Conservation (phyloP, 805 yeast genomes). For the Candida krabiensis region DNA sequence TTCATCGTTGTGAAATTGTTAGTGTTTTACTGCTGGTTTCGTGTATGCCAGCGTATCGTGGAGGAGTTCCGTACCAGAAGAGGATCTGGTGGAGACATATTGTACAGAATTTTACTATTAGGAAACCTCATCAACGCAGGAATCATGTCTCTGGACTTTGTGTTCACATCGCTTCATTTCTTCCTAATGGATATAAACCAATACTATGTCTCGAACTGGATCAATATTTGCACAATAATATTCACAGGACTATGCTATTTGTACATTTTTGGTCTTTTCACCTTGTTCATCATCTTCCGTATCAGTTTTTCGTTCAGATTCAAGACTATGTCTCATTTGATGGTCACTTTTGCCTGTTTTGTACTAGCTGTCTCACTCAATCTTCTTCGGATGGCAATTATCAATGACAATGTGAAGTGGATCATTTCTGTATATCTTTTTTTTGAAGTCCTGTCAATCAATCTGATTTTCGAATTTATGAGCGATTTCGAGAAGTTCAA, state of each 20-base stretch:
- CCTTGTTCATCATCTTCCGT: slow-evolving; percentile 40
- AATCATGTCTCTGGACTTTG: slow-evolving; percentile 7
- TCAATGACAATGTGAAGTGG: slow-evolving; percentile 46
- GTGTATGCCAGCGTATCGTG: slow-evolving; percentile 14
- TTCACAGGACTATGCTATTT: slow-evolving; percentile 31
- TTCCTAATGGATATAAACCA: not conserved
- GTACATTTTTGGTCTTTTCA: slow-evolving; percentile 32
- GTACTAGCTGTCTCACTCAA: slow-evolving; percentile 36
- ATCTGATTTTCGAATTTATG: slow-evolving; percentile 68
- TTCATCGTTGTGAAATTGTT: slow-evolving; percentile 42
- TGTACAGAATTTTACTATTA: slow-evolving; percentile 5
- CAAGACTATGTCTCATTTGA: slow-evolving; percentile 48
- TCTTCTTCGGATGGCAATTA: slow-evolving; percentile 24
- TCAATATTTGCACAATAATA: slow-evolving; percentile 30
- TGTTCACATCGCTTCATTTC: slow-evolving; percentile 8
- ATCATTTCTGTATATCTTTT: slow-evolving; percentile 47
- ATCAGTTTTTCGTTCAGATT: slow-evolving; percentile 46
- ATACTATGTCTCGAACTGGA: slow-evolving; percentile 24
- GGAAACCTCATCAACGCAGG: slow-evolving; percentile 9
- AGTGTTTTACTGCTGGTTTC: slow-evolving; percentile 50
- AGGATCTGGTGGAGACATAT: slow-evolving; percentile 3
- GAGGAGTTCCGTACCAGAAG: slow-evolving; percentile 8
- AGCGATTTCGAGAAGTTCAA: slow-evolving; percentile 53
- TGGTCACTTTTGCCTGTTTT: slow-evolving; percentile 37
- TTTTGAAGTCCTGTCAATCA: slow-evolving; percentile 48